Base-by-base conservation (phyloP, 2,329 filamentous ascomycete genomes). In the Aspergillus persii region DNA sequence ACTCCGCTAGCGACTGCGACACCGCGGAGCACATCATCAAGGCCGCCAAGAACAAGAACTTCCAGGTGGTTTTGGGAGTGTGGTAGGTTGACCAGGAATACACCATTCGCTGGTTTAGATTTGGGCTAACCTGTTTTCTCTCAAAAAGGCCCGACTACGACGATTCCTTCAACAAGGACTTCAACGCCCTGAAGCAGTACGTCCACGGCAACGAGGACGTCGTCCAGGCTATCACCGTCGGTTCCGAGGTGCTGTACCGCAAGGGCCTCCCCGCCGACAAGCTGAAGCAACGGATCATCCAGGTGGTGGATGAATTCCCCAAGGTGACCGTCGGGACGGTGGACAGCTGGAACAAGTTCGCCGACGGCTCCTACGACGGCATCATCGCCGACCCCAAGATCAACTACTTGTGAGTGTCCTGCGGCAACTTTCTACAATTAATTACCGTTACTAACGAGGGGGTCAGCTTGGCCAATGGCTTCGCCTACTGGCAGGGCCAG, bases 291-390 rank as follows among this genome's bases (percentile, higher is more conserved):
- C 86, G 86, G 74, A 89, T 91, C 73, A 77, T 83, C 60, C 80
- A 85, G 53, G 83, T 89, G 63, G 84, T 86, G 77, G 71, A 76
- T 46, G 76, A 82, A 71, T 88, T 70, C 79, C 82, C 65, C 29
- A 76, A 76, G 44, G 78, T 86, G 66, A 84, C 82, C 65, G 80
- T 89, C 49, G 88, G 88, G 53, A 89, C 86, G 9, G 88, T 88
- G 7, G 88, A 91, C 75, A 86, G 82, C 71, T 91, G 88, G 88
- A 90, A 90, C 78, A 89, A 88, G 75, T 87, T 81, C 69, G 81
- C 83, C 50, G 87, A 90, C 70, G 87, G 87, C 44, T 89, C 87
- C 29, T 87, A 84, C 44, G 84, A 90, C 72, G 79, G 83, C 12
- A 77, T 90, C 63, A 84, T 90, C 68, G 74, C 75, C 54, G 82